A percentile compares a stretch with the other conserved stretches of the same genome.
These are phyloP conservation scores for Thinopyrum elongatum DNA, from an alignment of 176 grass and related monocot genomes.

Conservation along the genomic window DNA sequence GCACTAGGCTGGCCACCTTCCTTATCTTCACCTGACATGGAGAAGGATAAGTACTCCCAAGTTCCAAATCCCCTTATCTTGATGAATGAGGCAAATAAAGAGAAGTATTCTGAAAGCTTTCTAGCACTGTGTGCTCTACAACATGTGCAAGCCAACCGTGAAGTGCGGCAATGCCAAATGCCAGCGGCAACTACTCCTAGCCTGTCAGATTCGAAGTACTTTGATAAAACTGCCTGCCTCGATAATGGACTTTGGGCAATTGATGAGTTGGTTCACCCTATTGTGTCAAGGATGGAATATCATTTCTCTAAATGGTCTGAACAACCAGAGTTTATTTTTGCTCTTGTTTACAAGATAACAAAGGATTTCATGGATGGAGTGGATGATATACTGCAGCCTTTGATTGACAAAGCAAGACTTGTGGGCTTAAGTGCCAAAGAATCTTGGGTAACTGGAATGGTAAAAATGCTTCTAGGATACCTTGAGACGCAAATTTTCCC, in stretches of 20 bases:
- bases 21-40: conserved; percentile 55
- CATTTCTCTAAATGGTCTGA: conserved; percentile 92
- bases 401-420: conserved; percentile 86
- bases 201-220: conserved; percentile 28
- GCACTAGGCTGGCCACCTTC: conserved; percentile 84
- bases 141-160: conserved; percentile 61
- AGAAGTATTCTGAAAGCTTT: conserved; percentile 77
- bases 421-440: conserved; percentile 89
- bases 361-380: conserved; percentile 90
- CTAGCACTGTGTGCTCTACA: conserved; percentile 79
- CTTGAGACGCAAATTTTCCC: conserved; percentile 76
- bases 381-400: conserved; percentile 87
- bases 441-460: conserved; percentile 92
- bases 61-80: conserved; percentile 73
- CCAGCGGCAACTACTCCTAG: conserved; percentile 14
- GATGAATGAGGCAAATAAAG: conserved; percentile 74
- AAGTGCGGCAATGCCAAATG: conserved; percentile 38
- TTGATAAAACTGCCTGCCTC: conserved; percentile 40
- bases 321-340: conserved; percentile 84
- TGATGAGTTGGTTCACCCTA: conserved; percentile 79
- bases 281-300: conserved; percentile 84
- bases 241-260: conserved; percentile 77
- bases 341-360: conserved; percentile 87
- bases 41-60: conserved; percentile 48
- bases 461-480: conserved; percentile 73